Evolutionary conservation across 441 rosid species (phyloP), one percentile per base, ranked within the genome.

Genomic region (Croton laevigatus): DNA sequence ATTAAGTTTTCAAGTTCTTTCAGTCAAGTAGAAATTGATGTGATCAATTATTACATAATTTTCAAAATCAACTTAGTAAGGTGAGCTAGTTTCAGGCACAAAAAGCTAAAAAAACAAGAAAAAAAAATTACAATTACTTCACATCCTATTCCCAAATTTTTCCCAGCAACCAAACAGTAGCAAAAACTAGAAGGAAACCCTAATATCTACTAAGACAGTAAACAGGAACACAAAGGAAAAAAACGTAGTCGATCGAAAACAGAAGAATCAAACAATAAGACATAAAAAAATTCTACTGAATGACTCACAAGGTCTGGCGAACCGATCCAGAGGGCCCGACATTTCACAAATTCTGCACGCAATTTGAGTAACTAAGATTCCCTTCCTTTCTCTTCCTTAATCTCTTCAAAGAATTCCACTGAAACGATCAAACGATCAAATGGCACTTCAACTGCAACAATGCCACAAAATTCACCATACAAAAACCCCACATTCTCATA

Each of bases 321-420:
- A 85, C 19, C 91, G 91, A 85, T 90, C 96, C 45, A 90, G 83
- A 4, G 90, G 93, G 13, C 90, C 93, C 20, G 96, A 90, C 96
- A 90, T 90, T 73, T 75, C 73, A 48, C 59, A 7, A 44, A 46
- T 42, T 49, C 36, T 16, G 37, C 14, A 62, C 38, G 52, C 32
- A 75, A 55, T 64, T 73, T 52, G 48, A 63, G 19, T 32, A 49
- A 62, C 12, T 23, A 20, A 54, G 36, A 37, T 53, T 37, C 34
- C 70, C 13, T 53, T 20, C 6, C 27, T 17, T 6, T 53, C 27
- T 53, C 58, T 53, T 19, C 27, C 46, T 13, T 4, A 27, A 34
- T 46, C 66, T 75, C 14, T 14, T 27, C 63, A 22, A 22, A 19
- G 10, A 20, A 44, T 68, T 27, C 62, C 58, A 27, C 60, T 60